Evolutionary conservation across 306 rosid species (phyloP).

Genomic region (Trichosanthes cucumerina): DNA sequence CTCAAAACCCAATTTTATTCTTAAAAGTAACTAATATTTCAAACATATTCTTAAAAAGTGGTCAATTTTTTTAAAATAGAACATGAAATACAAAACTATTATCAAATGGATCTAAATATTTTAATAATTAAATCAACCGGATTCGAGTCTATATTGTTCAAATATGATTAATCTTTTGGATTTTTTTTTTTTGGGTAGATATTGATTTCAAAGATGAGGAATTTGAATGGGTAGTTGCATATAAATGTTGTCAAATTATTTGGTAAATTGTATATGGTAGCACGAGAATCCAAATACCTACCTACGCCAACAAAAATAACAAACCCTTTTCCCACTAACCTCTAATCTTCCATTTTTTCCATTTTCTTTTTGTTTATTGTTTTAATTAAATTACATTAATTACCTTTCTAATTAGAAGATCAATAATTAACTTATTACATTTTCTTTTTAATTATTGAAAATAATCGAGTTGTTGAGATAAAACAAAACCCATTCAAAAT

Average conservation of each 20-base stretch:
- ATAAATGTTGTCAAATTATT: neutral
- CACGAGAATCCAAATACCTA: neutral
- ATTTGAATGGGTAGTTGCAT: conserved; percentile 1
- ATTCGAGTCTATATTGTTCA: neutral
- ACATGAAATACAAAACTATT: neutral
- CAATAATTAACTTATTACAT: neutral
- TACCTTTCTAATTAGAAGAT: neutral
- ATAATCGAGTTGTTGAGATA: neutral
- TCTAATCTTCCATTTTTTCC: neutral
- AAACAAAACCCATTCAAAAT: neutral
- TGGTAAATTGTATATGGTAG: neutral
- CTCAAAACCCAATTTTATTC: neutral
- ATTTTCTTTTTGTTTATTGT: neutral
- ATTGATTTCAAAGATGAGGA: neutral
- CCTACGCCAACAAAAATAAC: conserved; percentile 2
- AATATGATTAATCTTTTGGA: neutral
- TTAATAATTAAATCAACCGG: neutral
- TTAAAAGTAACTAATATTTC: too few relatives aligned
- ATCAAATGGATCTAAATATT: neutral
- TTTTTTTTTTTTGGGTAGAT: neutral
- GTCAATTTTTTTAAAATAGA: neutral
- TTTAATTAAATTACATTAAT: neutral
- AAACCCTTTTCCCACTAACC: conserved; percentile 5
- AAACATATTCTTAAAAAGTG: too few relatives aligned
- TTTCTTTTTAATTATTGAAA: neutral